A percentile compares a stretch with the other conserved stretches of the same genome.
Evolutionary conservation across 371 early-diverging fungal genomes (phyloP).

Genomic region (Rhizopus delemar): DNA sequence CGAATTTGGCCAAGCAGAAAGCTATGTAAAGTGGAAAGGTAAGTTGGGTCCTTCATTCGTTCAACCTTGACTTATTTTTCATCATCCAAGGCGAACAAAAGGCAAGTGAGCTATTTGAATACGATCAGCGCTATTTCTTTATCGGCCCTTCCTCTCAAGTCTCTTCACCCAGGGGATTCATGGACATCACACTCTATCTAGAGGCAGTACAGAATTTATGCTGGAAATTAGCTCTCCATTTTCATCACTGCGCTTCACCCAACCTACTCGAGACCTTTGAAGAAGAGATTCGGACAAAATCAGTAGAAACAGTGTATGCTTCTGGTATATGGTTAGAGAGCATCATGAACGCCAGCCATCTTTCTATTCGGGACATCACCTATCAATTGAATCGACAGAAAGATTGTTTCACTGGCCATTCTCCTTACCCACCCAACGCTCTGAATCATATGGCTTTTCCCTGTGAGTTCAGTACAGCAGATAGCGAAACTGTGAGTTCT

Average conservation of each 20-base stretch:
- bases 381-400: constrained; percentile 13
- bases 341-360: not conserved
- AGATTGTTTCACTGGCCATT: constrained; percentile 15
- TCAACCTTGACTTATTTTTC: not conserved
- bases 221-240: constrained; percentile 38
- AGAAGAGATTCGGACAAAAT: constrained; percentile 18
- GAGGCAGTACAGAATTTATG: constrained; percentile 41
- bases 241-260: constrained; percentile 29
- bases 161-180: constrained; percentile 29
- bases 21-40: constrained; percentile 38
- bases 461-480: too few species aligned
- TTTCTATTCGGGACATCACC: not conserved
- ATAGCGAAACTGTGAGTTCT: too few species aligned
- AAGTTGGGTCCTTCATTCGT: not conserved
- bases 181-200: constrained; percentile 29
- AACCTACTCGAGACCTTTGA: constrained; percentile 33
- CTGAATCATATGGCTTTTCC: not conserved
- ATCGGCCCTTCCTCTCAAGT: constrained; percentile 40
- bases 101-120: constrained; percentile 24
- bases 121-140: constrained; percentile 34
- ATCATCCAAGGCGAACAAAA: constrained; percentile 12
- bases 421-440: not conserved
- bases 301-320: constrained; percentile 18
- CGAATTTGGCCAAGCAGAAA: constrained; percentile 26
- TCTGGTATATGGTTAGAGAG: constrained; percentile 10